Base-by-base conservation (phyloP, 1,139 yeast species). In the Martiniozyma asiatica region DNA sequence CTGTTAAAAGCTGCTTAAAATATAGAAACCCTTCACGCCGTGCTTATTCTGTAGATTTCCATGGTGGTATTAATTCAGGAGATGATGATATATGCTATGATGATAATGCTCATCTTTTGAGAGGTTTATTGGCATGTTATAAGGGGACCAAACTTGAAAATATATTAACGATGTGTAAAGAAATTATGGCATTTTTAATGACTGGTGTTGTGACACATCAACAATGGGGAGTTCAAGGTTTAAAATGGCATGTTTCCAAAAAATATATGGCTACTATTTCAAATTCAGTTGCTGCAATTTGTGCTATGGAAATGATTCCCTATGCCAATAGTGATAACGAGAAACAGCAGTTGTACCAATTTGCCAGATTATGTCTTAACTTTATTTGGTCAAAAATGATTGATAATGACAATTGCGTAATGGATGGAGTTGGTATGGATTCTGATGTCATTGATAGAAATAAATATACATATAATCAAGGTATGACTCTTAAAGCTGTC, bases 61-160 rank as follows among this genome's bases (percentile, higher is more conserved):
- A 40, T 24, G 40, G 42, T 13, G 42, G 39, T 8, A 24, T 26
- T 2, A 35, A 38, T 12, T 37, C 43, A 5, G 47, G 47, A 11
- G 77, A 51, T 95, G 96, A 3, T 67, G 85, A 77, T 48, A 70
- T 77, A 29, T 75, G 76, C 50, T 76, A 73, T 42, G 87, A 77
- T 48, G 87, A 77, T 45, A 79, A 76, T 47, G 87, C 85, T 4
- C 87, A 77, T 48, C 74, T 75, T 11, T 77, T 80, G 13, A 63
- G 76, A 42, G 78, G 78, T 8, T 61, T 74, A 45, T 56, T 77
- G 35, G 65, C 76, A 2, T 81, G 82, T 1, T 77, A 71, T 45
- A 84, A 76, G 44, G 82, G 73, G 15, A 74, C 84, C 1, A 68
- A 69, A 1, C 65, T 74, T 39, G 57, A 56, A 41, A 55, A 56